phyloP scores from a whole-genome alignment of 192 early-diverging fungal genomes.

The Coemansia furcata region DNA sequence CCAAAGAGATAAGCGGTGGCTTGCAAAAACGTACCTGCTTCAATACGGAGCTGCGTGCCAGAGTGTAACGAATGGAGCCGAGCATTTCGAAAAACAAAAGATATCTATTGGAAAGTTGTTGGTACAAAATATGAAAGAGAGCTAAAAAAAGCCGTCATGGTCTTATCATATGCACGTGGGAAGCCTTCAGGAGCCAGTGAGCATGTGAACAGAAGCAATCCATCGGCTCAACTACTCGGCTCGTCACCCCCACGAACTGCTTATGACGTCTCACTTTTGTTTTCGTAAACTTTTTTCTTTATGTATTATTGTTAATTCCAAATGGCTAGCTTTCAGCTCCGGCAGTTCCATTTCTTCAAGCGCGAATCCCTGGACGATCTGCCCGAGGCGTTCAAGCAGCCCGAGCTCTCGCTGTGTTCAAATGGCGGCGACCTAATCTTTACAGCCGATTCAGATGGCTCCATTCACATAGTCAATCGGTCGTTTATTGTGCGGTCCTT shows the following conservation, averaged over 20 bases:
- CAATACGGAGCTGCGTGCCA: slow-evolving; percentile 8
- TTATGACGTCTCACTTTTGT: background rate
- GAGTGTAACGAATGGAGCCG: slow-evolving; percentile 17
- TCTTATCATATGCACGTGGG: slow-evolving; percentile 7
- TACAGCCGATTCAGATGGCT: slow-evolving; percentile 41
- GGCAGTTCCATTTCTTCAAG: slow-evolving; percentile 55
- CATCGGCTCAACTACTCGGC: background rate
- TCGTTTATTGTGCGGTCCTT: slow-evolving; percentile 64
- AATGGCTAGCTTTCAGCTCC: slow-evolving; percentile 51
- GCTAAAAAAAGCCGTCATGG: background rate
- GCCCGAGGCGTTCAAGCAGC: slow-evolving; percentile 35
- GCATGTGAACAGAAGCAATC: background rate
- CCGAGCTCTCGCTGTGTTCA: slow-evolving; percentile 47
- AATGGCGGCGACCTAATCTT: slow-evolving; percentile 49
- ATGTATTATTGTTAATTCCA: background rate
- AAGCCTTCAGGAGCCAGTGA: background rate
- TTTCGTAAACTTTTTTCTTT: background rate
- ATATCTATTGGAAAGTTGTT: background rate
- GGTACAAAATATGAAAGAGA: background rate
- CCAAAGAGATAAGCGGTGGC: background rate
- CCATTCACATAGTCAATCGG: slow-evolving; percentile 66
- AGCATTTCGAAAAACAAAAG: slow-evolving; percentile 16
- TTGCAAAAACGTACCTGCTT: slow-evolving; percentile 6
- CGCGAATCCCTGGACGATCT: slow-evolving; percentile 44
- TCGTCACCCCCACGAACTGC: background rate